Evolutionary conservation across 768 basidiomycete genomes (phyloP).

Genomic region (Suillus subluteus): DNA sequence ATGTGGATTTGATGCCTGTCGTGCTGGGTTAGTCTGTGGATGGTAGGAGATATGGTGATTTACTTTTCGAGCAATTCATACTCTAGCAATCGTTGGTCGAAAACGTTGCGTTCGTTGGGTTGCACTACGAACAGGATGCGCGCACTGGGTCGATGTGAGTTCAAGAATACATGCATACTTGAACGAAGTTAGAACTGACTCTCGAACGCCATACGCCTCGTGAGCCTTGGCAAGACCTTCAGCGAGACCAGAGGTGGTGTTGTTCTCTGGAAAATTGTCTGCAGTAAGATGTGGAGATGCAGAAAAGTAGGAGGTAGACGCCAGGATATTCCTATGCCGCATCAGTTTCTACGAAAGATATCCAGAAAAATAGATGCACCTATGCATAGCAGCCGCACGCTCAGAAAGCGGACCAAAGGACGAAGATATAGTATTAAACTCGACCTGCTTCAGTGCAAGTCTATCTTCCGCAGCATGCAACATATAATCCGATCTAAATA

Average conservation of each 20-base stretch:
- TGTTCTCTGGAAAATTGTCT: constrained; percentile 72
- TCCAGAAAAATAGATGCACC: constrained; percentile 45
- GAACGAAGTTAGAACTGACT: constrained; percentile 39
- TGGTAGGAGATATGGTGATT: constrained; percentile 22
- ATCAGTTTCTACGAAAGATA: not conserved
- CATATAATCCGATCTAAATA: constrained; percentile 95
- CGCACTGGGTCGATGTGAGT: constrained; percentile 37
- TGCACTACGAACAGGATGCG: constrained; percentile 89
- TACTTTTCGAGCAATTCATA: constrained; percentile 84
- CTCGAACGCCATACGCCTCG: constrained; percentile 61
- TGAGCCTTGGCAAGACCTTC: constrained; percentile 82
- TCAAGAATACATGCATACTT: not conserved
- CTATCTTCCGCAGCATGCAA: constrained; percentile 57
- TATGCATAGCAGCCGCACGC: constrained; percentile 70
- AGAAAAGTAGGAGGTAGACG: constrained; percentile 69
- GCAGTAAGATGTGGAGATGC: constrained; percentile 53
- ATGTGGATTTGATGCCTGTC: constrained; percentile 74
- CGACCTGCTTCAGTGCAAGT: constrained; percentile 83
- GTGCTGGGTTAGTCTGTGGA: not conserved
- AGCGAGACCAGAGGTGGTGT: constrained; percentile 69
- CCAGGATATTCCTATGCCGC: constrained; percentile 60
- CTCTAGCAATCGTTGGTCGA: constrained; percentile 90
- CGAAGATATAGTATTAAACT: constrained; percentile 96
- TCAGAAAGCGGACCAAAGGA: constrained; percentile 87
- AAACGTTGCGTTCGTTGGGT: constrained; percentile 87